phyloP scores from a whole-genome alignment of 768 basidiomycete genomes.

The Serendipita sp. region DNA sequence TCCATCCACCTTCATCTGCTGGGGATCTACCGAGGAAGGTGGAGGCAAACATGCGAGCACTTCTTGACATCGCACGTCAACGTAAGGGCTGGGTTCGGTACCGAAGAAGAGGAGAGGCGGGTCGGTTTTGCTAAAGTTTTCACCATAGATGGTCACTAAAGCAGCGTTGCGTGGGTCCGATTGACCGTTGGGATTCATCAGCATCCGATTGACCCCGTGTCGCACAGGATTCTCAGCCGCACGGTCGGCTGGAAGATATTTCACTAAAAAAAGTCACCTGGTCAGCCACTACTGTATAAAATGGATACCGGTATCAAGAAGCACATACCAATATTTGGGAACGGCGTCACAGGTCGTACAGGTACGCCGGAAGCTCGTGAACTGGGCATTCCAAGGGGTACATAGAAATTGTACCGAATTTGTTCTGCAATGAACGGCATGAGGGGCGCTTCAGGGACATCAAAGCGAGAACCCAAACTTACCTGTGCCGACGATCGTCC shows the following conservation, averaged over 20 bases:
- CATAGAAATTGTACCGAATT: constrained; percentile 86
- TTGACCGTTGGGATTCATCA: constrained; percentile 27
- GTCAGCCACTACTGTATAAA: not conserved
- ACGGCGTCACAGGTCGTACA: constrained; percentile 5
- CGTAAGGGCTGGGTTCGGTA: constrained; percentile 69
- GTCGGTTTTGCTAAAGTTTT: constrained; percentile 74
- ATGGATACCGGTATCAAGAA: constrained; percentile 28
- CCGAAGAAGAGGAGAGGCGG: constrained; percentile 78
- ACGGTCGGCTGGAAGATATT: constrained; percentile 80
- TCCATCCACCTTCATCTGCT: constrained; percentile 51
- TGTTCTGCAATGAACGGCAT: constrained; percentile 37
- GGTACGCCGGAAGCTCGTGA: constrained; percentile 3
- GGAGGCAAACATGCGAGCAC: constrained; percentile 13
- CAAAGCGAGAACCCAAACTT: constrained; percentile 15
- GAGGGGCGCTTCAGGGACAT: not conserved
- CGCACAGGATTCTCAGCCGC: constrained; percentile 52
- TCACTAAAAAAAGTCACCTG: constrained; percentile 27
- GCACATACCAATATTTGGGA: constrained; percentile 33
- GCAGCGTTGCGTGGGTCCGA: constrained; percentile 63
- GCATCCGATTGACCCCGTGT: constrained; percentile 24
- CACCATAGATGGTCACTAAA: constrained; percentile 76
- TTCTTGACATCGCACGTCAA: constrained; percentile 77
- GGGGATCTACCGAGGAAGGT: constrained; percentile 31
- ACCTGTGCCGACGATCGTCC: constrained; percentile 91
- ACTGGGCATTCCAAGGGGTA: constrained; percentile 65